A percentile compares a stretch with the other conserved stretches of the same genome.
Evolutionary conservation across 106 monocot genomes (phyloP).

Genomic region (Acorus gramineus): DNA sequence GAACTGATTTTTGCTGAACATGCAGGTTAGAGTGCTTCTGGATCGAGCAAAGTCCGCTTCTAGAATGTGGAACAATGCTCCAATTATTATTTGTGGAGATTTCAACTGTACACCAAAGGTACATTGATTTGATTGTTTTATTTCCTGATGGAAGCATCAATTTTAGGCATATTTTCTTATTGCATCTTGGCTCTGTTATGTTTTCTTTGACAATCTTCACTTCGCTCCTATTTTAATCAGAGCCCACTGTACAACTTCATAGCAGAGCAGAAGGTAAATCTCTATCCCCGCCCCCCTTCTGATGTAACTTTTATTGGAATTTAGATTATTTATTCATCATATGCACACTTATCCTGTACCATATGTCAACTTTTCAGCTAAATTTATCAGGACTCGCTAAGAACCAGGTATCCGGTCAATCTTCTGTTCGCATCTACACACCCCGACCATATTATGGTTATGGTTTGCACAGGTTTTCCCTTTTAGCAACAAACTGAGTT

Average conservation of each 20-base stretch:
- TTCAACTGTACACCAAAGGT: constrained; percentile 88
- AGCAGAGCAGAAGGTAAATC: constrained; percentile 58
- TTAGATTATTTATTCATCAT: too few species aligned
- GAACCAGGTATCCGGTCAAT: constrained; percentile 72
- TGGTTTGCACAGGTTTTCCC: constrained; percentile 24
- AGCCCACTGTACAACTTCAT: constrained; percentile 92
- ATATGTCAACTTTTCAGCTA: constrained; percentile 38
- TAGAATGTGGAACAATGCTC: constrained; percentile 77
- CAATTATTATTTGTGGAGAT: constrained; percentile 92
- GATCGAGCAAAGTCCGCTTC: constrained; percentile 65
- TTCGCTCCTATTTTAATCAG: constrained; percentile 28
- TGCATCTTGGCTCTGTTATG: neutral
- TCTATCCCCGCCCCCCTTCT: neutral
- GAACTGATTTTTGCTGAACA: constrained; percentile 10
- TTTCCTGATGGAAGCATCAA: neutral
- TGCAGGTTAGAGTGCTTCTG: constrained; percentile 73
- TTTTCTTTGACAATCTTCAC: neutral
- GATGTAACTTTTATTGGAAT: too few species aligned
- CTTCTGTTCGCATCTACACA: constrained; percentile 26
- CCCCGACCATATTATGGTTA: constrained; percentile 16
- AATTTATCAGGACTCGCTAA: constrained; percentile 57
- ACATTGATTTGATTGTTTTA: neutral
- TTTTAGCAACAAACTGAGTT: neutral
- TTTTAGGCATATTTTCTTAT: neutral
- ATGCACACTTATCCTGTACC: neutral